Percentiles rank a stretch among this genome's conserved stretches.
Evolutionary conservation across 805 yeast species (phyloP).

Genomic region (Alloascoidea africana): DNA sequence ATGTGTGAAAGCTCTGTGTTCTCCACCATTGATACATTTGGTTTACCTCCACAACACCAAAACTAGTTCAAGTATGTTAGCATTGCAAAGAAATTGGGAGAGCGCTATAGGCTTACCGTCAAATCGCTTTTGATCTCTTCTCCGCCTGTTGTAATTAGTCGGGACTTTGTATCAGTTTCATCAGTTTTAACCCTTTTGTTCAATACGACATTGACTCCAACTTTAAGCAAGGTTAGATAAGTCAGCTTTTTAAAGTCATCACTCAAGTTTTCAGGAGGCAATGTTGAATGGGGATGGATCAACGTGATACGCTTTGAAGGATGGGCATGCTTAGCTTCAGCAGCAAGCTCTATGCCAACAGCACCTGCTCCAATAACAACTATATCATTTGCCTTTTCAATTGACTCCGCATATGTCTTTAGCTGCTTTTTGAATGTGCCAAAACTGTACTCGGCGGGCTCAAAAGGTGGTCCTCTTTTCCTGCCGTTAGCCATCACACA

Average conservation of each 20-base stretch:
- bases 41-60: background rate
- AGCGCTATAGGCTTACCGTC: slow-evolving; percentile 5
- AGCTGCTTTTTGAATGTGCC: background rate
- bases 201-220: background rate
- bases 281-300: background rate
- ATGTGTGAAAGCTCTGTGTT: background rate
- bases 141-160: background rate
- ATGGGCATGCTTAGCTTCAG: background rate
- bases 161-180: background rate
- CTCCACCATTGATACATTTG: background rate
- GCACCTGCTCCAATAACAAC: slow-evolving; percentile 1
- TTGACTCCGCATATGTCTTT: background rate
- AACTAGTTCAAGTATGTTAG: slow-evolving; percentile 1
- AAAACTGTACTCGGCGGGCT: background rate
- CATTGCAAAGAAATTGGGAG: slow-evolving; percentile 13
- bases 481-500: background rate
- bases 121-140: background rate
- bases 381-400: background rate
- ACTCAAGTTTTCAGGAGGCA: background rate
- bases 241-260: background rate
- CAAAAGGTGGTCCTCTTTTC: background rate
- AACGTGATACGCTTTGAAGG: background rate
- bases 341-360: background rate
- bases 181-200: background rate
- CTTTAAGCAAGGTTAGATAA: background rate